phyloP scores from a whole-genome alignment of 2,329 filamentous ascomycete genomes.

The Fusarium sp. region DNA sequence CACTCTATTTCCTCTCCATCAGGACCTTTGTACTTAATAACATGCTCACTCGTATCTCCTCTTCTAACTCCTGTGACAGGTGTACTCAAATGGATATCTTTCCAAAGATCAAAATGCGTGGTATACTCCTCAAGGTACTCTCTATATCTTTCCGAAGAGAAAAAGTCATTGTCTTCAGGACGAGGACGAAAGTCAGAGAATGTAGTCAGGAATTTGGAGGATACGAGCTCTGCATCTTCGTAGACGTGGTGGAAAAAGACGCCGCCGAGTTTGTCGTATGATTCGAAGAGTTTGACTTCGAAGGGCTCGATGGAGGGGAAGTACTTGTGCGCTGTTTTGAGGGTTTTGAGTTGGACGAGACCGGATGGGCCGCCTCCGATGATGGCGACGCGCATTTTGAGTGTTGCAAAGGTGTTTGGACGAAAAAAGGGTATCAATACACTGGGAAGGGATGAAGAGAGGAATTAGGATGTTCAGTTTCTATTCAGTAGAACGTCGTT shows the following conservation, averaged over 20 bases:
- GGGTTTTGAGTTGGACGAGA: not conserved
- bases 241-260: conserved; percentile 2
- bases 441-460: not conserved
- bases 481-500: not conserved
- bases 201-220: conserved; percentile 1
- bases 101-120: not conserved
- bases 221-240: not conserved
- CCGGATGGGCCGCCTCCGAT: conserved; percentile 1
- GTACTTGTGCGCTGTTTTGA: not conserved
- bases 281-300: not conserved
- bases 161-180: not conserved
- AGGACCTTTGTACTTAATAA: not conserved
- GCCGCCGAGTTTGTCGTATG: not conserved
- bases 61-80: not conserved
- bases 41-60: not conserved
- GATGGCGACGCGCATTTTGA: not conserved
- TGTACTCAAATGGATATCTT: not conserved
- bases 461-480: not conserved
- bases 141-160: not conserved
- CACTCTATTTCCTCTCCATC: not conserved
- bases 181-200: conserved; percentile 5
- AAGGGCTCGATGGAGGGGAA: not conserved
- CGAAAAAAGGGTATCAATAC: too few species aligned
- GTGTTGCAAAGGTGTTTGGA: fast-evolving
- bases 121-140: conserved; percentile 1